Evolutionary conservation across 1,284 basidiomycete genomes (phyloP), one percentile per base, ranked within the genome.

Genomic region (Farysia itapuensis): DNA sequence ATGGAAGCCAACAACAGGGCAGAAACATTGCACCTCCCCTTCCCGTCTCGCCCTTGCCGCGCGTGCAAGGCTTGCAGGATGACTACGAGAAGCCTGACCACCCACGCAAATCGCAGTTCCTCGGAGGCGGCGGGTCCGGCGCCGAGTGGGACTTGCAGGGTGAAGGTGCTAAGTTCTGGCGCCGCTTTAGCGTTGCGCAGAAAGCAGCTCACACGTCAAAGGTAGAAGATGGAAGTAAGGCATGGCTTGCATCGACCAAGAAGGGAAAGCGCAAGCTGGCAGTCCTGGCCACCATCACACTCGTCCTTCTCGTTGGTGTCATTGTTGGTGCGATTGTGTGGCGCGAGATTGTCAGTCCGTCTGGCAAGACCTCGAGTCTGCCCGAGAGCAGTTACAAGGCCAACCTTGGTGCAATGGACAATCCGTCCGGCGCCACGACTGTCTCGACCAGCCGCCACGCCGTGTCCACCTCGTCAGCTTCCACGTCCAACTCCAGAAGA

Each of bases 71-170:
- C 15, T 40, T 64, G 35, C 40, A 56, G 31, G 41, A 52, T 33
- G 59, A 63, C 36, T 48, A 16, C 19, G 69, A 69, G 29, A 72
- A 69, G 44, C 64, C 64, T 2, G 53, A 59, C 14, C 46, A 59
- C 13, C 45, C 54, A 4, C 56, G 69, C n/a, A 67, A 69, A 43
- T 64, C 59, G 20, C 49, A 60, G 20, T 70, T 56, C 54, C 44
- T 67, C 9, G 70, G 70, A 15, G 70, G 48, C 3, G 59, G 65
- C 16, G 63, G 61, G 15, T 46, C 49, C 30, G 70, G 70, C 21
- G 58, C 59, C 25, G 70, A 72, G 44, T 72, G 70, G 70, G 70
- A 72, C 37, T 56, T 57, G 8, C 29, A 58, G 15, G 70, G 70
- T 4, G 43, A 57, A 34, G 70, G 67, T 4, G 67, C 65, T 35